These are phyloP conservation scores for Russula sp. DNA, from an alignment of 768 basidiomycete species.

Conservation along the genomic window DNA sequence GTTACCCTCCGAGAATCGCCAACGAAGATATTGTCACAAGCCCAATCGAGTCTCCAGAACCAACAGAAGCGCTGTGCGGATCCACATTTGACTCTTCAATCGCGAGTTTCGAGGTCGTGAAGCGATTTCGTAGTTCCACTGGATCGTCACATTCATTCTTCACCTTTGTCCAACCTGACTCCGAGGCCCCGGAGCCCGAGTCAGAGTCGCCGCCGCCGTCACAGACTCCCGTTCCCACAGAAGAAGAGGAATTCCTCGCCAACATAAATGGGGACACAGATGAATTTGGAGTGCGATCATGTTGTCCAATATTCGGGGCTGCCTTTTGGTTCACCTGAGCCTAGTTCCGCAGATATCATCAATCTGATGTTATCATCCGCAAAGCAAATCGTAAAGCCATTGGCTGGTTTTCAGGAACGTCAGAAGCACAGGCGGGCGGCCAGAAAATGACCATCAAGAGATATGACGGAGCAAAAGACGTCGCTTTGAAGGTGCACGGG, in stretches of 20 bases:
- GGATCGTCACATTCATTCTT: slow-evolving; percentile 1
- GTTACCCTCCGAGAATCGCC: background rate
- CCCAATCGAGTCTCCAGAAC: background rate
- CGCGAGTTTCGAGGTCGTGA: background rate
- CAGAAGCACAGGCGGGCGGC: slow-evolving; percentile 36
- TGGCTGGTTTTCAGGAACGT: slow-evolving; percentile 43
- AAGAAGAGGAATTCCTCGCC: slow-evolving; percentile 20
- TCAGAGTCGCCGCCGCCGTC: background rate
- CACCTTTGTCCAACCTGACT: slow-evolving; percentile 5
- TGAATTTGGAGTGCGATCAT: slow-evolving; percentile 14
- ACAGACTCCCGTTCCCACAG: background rate
- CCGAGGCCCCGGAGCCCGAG: background rate
- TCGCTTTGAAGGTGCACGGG: slow-evolving; percentile 29
- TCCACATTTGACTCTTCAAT: background rate
- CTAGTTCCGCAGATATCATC: slow-evolving; percentile 45
- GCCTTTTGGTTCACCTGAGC: background rate
- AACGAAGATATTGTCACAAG: slow-evolving; percentile 1
- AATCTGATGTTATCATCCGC: slow-evolving; percentile 39
- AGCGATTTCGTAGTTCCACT: background rate
- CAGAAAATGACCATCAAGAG: slow-evolving; percentile 36
- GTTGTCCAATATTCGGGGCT: background rate
- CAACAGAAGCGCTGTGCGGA: background rate
- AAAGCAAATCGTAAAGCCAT: slow-evolving; percentile 22
- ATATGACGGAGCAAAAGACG: slow-evolving; percentile 34
- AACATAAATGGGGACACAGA: slow-evolving; percentile 7